Base-by-base conservation (phyloP, 2,329 filamentous ascomycete genomes). In the Sclerotinia borealis region DNA sequence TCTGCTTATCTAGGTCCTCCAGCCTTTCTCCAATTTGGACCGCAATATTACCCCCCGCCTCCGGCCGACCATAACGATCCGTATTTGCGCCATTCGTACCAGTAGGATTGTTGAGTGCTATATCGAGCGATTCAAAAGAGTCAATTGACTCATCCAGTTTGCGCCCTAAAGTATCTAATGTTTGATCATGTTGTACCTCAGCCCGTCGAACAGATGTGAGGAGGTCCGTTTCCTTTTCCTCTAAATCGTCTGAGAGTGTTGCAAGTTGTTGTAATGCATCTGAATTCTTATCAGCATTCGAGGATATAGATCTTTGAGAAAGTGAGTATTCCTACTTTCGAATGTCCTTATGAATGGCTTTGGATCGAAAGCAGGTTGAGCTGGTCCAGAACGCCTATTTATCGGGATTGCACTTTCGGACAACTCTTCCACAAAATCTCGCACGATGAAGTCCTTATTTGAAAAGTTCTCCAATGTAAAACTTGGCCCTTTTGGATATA, bases 281-380 rank as follows among this genome's bases (percentile, higher is more conserved):
- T 88, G 63, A 36, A 11, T 34, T 22, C 2, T 37, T 31, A 67
- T 77, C 67, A 78, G 73, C 66, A 63, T 49, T 19, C 47, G 34
- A 39, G 25, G 17, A 15, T 36, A 27, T 39, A 25, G 11, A 22
- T 10, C 15, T 50, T 41, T 36, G 59, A 36, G 39, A 0, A 25
- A 45, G 45, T 45, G 41, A 29, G 48, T 31, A 39, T 51, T 65
- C 78, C 68, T 79, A 87, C 85, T 86, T 74, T 99, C 95, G 75
- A 99, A 99, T 1, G 92, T 93, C 65, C 95, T 88, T 72, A 99
- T 99, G 70, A 99, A 81, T 37, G 95, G 96, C 77, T 99, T 99
- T 0, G 95, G 92, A 73, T 99, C 95, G 78, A 99, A 99, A 5
- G 82, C 78, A 66, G 83, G 81, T 73, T 80, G 81, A 66, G 79